These are phyloP conservation scores for Solanum hybrid DNA, from an alignment of 305 asterid genomes.

Conservation along the genomic window DNA sequence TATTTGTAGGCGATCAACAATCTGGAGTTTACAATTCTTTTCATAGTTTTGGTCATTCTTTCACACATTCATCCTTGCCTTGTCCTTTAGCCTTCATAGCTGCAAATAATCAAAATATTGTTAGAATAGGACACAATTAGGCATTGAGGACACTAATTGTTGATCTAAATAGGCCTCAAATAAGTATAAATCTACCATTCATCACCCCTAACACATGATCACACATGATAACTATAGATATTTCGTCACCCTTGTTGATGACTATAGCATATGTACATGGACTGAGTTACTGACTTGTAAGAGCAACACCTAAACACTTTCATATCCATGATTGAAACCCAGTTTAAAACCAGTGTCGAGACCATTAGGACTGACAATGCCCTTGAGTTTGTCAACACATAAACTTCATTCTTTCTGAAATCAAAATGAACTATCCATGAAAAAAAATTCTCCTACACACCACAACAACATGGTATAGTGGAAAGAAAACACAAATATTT, in stretches of 20 bases:
- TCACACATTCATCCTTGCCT: neutral
- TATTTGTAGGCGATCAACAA: too few species aligned
- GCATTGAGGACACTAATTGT: too few species aligned
- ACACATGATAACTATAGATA: neutral
- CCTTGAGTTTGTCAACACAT: neutral
- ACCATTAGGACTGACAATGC: neutral
- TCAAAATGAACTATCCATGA: neutral
- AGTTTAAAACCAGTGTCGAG: neutral
- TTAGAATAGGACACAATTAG: neutral
- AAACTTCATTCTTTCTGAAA: too few species aligned
- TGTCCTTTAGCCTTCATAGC: neutral
- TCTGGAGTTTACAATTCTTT: too few species aligned
- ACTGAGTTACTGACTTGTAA: neutral
- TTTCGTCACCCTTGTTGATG: neutral
- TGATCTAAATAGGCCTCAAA: neutral
- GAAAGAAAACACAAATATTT: neutral
- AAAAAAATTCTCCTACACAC: neutral
- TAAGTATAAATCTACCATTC: neutral
- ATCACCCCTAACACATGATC: neutral
- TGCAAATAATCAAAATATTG: neutral
- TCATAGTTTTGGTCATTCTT: too few species aligned
- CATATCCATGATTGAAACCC: neutral
- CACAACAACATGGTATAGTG: neutral
- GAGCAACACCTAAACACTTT: neutral
- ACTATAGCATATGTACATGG: neutral